A percentile compares a stretch with the other conserved stretches of the same genome.
phyloP scores from a whole-genome alignment of 2,329 filamentous ascomycete species.

The Sclerotinia borealis region DNA sequence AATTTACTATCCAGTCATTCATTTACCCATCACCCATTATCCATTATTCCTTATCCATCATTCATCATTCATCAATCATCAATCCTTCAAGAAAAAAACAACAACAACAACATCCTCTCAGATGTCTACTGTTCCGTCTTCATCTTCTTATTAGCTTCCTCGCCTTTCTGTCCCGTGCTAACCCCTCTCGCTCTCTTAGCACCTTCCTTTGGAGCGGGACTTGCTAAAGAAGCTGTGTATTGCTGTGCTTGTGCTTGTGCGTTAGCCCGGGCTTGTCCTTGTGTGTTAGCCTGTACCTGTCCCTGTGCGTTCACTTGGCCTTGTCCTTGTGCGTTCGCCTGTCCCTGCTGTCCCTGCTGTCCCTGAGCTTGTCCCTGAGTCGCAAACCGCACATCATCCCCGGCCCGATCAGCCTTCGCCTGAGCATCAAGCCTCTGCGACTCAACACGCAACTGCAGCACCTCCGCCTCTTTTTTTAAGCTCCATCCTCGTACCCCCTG shows the following conservation, averaged over 20 bases:
- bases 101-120: not conserved
- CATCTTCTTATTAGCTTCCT: not conserved
- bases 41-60: too few relatives aligned
- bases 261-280: not conserved
- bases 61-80: not conserved
- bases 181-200: not conserved
- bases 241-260: not conserved
- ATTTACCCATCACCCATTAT: not conserved
- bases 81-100: too few relatives aligned
- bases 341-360: not conserved
- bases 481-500: too few relatives aligned
- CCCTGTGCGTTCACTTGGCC: not conserved
- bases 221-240: not conserved
- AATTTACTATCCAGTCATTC: too few relatives aligned
- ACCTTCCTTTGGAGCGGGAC: not conserved
- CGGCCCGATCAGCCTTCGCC: too few relatives aligned
- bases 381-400: too few relatives aligned
- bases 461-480: conserved; percentile 11
- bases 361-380: not conserved
- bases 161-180: not conserved
- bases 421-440: too few relatives aligned
- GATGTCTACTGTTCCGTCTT: not conserved
- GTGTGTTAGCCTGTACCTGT: not conserved
- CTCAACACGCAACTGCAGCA: conserved; percentile 9
- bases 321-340: too few relatives aligned